Base-by-base conservation (phyloP, 768 basidiomycete species). In the Flagelloscypha sp. region DNA sequence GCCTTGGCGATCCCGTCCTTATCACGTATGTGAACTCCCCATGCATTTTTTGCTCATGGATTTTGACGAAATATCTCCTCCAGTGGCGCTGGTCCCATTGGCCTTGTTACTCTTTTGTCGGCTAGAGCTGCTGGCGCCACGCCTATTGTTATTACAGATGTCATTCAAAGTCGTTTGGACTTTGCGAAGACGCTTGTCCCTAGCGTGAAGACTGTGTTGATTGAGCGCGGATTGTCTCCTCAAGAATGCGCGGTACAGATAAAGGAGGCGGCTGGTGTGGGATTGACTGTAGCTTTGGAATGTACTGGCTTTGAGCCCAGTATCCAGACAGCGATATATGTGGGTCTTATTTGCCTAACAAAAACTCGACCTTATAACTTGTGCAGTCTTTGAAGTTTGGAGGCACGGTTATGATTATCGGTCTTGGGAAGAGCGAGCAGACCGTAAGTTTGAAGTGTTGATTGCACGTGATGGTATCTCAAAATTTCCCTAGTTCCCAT, bases 11-110 rank as follows among this genome's bases (percentile, higher is more conserved):
- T 47, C 66, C 76, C 7, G 53, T 70, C 30, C 61, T 81, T 15
- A 65, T 81, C 41, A 79, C 77, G 77, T 78, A 55, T 12, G 49
- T 20, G 6, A 7, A 22, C 20, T 29, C 13, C 20, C 18, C 21
- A 19, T 40, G 22, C 8, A 24, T n/a, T n/a, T n/a, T n/a, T n/a
- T n/a, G n/a, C n/a, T n/a, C n/a, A n/a, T n/a, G n/a, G n/a, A n/a
- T n/a, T n/a, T n/a, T n/a, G n/a, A n/a, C n/a, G n/a, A n/a, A n/a
- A n/a, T n/a, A n/a, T n/a, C n/a, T n/a, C n/a, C 13, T 33, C 18
- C 38, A 79, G 76, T 48, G 79, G 79, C 37, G 74, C 78, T 16
- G 79, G 79, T 12, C 79, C 79, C 3, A 81, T 82, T 36, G 79
- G 79, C 12, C 61, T 81, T 15, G 59, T 75, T 17, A 63, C 78